A percentile compares a stretch with the other conserved stretches of the same genome.
Evolutionary conservation across 768 basidiomycete species (phyloP).

Genomic region (Suillus variegatus): DNA sequence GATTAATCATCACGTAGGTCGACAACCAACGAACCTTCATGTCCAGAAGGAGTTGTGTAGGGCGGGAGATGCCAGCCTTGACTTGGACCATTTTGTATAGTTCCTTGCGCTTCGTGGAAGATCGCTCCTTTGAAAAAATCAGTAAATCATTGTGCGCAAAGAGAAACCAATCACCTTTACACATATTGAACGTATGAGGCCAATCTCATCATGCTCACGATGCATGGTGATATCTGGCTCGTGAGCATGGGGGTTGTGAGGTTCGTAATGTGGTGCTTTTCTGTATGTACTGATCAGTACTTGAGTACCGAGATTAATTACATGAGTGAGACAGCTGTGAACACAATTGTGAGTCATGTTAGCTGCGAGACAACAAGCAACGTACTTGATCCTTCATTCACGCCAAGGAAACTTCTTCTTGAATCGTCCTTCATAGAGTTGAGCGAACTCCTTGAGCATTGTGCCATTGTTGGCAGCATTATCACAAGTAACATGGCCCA

Average conservation of each 20-base stretch:
- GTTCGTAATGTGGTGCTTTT: not conserved
- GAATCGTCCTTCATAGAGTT: not conserved
- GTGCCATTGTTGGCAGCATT: constrained; percentile 40
- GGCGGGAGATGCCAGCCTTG: not conserved
- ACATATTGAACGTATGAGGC: constrained; percentile 18
- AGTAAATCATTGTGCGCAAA: not conserved
- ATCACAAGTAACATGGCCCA: constrained; percentile 36
- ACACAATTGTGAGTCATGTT: not conserved
- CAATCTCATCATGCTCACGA: constrained; percentile 22
- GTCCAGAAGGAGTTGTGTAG: constrained; percentile 25
- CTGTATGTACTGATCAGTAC: constrained; percentile 21
- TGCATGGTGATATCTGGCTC: not conserved
- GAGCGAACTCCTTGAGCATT: constrained; percentile 32
- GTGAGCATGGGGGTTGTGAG: not conserved
- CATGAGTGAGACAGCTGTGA: constrained; percentile 33
- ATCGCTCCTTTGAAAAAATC: constrained; percentile 19
- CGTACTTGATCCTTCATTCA: not conserved
- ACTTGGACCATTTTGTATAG: constrained; percentile 26
- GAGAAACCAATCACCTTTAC: constrained; percentile 9
- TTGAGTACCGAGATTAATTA: constrained; percentile 37
- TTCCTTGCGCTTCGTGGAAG: constrained; percentile 13
- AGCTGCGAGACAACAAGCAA: not conserved
- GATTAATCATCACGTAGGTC: constrained; percentile 29
- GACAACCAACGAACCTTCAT: constrained; percentile 36
- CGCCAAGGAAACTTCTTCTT: not conserved